Percentiles rank a stretch among this genome's conserved stretches.
phyloP scores from a whole-genome alignment of 176 grass and related monocot species.

The Carex pumila region DNA sequence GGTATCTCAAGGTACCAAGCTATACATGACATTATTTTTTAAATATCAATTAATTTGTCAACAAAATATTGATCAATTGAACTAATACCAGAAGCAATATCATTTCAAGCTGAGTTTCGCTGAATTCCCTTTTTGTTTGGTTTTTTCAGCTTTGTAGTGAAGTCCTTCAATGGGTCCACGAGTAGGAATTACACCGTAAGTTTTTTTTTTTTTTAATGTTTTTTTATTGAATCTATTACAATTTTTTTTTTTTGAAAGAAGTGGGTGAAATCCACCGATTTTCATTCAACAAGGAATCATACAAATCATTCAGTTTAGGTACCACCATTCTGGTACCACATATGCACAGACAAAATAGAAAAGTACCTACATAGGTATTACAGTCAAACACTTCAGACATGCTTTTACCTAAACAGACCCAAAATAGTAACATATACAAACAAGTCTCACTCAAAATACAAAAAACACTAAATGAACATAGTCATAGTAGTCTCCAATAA shows the following conservation, averaged over 20 bases:
- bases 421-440: too few species aligned
- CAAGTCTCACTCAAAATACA: too few species aligned
- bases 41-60: not conserved
- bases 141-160: slow-evolving; percentile 47
- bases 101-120: not conserved
- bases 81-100: not conserved
- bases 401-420: too few species aligned
- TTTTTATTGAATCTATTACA: not conserved
- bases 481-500: too few species aligned
- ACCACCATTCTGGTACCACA: too few species aligned
- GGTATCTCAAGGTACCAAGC: slow-evolving; percentile 28
- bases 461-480: too few species aligned
- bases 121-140: not conserved
- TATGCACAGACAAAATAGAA: too few species aligned
- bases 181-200: slow-evolving; percentile 40
- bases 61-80: not conserved
- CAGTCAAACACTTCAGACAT: too few species aligned
- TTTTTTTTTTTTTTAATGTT: not conserved
- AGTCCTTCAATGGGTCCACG: slow-evolving; percentile 44
- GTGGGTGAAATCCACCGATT: too few species aligned
- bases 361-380: too few species aligned
- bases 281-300: too few species aligned
- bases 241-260: not conserved
- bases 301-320: too few species aligned
- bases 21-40: not conserved